Base-by-base conservation (phyloP, 2,329 filamentous ascomycete species). In the Aspergillus pseudonomiae region DNA sequence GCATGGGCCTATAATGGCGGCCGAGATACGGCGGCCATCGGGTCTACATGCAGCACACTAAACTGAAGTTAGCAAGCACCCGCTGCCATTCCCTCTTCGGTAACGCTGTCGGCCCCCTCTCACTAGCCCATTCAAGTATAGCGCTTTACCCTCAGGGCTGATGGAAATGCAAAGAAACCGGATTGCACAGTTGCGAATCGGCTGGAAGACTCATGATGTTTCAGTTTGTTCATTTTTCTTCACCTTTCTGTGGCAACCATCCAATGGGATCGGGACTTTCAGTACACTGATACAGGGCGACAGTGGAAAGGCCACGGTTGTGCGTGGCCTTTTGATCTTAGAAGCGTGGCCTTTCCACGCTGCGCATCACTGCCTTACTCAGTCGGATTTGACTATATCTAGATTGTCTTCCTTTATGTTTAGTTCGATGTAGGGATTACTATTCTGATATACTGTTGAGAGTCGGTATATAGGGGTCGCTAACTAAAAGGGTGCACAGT, bases 1-100 rank as follows among this genome's bases (percentile, higher is more conserved):
- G 46, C 46, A 34, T 12, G 26, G 16, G 26, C 56, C 26, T 26
- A 28, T 36, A 19, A 30, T 59, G 30, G 30, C 32, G 28, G 59
- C 64, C 62, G 64, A 64, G 43, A 59, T 26, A 39, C 62, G 62
- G 57, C 62, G 64, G 59, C 41, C 50, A 57, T 61, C 60, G 62
- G 60, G 64, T 57, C 57, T 61, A 59, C 59, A 54, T 59, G 26
- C 61, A 41, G 16, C 46, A 45, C n/a, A 52, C 62, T 63, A 67
- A 46, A 24, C 66, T 63, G 63, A 59, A 57, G 30, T 21, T 32
- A 57, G 28, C 50, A 60, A 60, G 62, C 61, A 61, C 59, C 63
- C 60, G 52, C 60, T 61, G 52, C 63, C 63, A 62, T 54, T 54
- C 19, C 36, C 28, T 34, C 34, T 52, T 52, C 28, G 28, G 48